These are phyloP conservation scores for Hypoxylon sp. DNA, from an alignment of 2,329 filamentous ascomycete genomes.

Conservation along the genomic window DNA sequence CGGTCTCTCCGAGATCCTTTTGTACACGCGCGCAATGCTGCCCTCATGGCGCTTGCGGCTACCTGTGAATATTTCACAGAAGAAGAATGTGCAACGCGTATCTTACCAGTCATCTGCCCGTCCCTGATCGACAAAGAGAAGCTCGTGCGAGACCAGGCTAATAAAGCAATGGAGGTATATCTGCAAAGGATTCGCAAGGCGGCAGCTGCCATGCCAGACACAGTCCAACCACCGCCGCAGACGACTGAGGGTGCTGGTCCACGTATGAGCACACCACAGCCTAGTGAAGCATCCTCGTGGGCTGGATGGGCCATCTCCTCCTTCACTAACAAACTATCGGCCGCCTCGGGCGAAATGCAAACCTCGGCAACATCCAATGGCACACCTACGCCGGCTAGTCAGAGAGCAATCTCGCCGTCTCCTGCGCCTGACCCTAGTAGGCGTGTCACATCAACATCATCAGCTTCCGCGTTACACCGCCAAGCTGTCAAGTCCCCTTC, in stretches of 20 bases:
- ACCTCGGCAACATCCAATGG: constrained; percentile 56
- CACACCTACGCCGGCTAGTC: constrained; percentile 44
- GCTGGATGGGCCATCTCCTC: constrained; percentile 98
- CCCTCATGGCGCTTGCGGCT: constrained; percentile 85
- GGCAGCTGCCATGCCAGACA: constrained; percentile 82
- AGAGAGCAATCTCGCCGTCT: constrained; percentile 54
- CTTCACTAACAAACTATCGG: constrained; percentile 92
- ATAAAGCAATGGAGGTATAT: constrained; percentile 89
- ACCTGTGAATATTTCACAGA: constrained; percentile 89
- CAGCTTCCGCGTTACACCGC: constrained; percentile 70
- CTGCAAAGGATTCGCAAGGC: constrained; percentile 84
- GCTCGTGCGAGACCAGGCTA: constrained; percentile 89
- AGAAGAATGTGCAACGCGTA: constrained; percentile 86
- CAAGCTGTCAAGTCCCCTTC: constrained; percentile 69
- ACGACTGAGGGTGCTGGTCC: constrained; percentile 66
- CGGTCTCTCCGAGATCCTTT: constrained; percentile 93
- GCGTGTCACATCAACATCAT: constrained; percentile 58
- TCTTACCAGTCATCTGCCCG: constrained; percentile 87
- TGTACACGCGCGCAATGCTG: constrained; percentile 90
- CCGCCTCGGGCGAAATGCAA: constrained; percentile 89
- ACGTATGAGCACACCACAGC: constrained; percentile 83
- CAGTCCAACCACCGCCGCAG: constrained; percentile 75
- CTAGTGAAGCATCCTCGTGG: constrained; percentile 73
- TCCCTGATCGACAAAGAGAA: constrained; percentile 95
- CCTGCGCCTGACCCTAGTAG: constrained; percentile 50